Percentiles rank a stretch among this genome's conserved stretches.
Conservation (phyloP, 139 green algal genomes). For the Deuterostichococcus epilithicus region DNA sequence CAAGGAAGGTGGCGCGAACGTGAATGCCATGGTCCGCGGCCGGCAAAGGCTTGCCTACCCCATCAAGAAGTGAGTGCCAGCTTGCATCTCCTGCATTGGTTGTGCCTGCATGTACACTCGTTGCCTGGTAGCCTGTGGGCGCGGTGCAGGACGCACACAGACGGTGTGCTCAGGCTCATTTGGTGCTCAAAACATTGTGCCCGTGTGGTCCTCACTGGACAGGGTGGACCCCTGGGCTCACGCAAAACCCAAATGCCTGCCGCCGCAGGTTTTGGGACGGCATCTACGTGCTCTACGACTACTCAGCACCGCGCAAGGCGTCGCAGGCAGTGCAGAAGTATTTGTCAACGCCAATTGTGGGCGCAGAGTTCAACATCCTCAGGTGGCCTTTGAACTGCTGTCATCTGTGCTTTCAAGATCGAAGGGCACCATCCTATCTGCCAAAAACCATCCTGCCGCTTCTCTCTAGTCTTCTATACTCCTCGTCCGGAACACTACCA, state of each 20-base stretch:
- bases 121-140: too few species aligned
- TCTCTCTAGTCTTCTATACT: too few species aligned
- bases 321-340: constrained; percentile 70
- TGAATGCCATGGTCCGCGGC: constrained; percentile 63
- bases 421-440: too few species aligned
- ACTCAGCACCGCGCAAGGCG: constrained; percentile 52
- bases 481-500: too few species aligned
- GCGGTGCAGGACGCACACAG: too few species aligned
- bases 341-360: constrained; percentile 71
- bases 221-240: not conserved
- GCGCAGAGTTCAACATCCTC: constrained; percentile 74
- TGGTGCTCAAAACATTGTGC: too few species aligned
- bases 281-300: constrained; percentile 87
- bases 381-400: not conserved
- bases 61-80: constrained; percentile 64
- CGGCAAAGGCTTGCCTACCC: constrained; percentile 76
- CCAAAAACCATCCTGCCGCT: too few species aligned
- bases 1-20: constrained; percentile 62
- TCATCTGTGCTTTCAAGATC: too few species aligned
- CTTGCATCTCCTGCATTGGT: not conserved
- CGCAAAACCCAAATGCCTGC: not conserved
- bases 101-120: too few species aligned
- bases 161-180: too few species aligned
- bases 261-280: constrained; percentile 68
- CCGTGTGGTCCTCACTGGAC: not conserved